Conservation (phyloP, 2,329 filamentous ascomycete genomes). For the Colletotrichum sp. region DNA sequence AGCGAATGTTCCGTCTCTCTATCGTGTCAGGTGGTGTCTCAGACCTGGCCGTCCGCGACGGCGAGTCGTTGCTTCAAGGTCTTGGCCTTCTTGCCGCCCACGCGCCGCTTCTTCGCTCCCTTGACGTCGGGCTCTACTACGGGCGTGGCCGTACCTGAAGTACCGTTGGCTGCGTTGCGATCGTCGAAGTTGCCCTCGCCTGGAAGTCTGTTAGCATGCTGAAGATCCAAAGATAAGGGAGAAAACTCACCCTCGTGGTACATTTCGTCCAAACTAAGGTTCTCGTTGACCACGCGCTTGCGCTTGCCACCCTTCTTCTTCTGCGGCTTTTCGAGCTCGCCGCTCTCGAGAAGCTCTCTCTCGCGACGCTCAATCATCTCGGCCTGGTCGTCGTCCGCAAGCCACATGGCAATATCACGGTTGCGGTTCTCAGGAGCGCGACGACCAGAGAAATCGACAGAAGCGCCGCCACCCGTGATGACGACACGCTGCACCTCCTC, state of each 20-base stretch:
- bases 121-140: constrained; percentile 57
- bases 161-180: constrained; percentile 18
- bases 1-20: not conserved
- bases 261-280: constrained; percentile 88
- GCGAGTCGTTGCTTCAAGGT: constrained; percentile 72
- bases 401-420: constrained; percentile 98
- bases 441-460: constrained; percentile 96
- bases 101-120: constrained; percentile 57
- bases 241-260: constrained; percentile 91
- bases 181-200: constrained; percentile 98
- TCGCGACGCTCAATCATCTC: constrained; percentile 93
- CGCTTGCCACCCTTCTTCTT: constrained; percentile 64
- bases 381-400: constrained; percentile 95
- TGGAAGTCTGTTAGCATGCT: constrained; percentile 44
- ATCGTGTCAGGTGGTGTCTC: not conserved
- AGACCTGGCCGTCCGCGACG: constrained; percentile 66
- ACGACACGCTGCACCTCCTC: constrained; percentile 98
- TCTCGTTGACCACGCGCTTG: constrained; percentile 54
- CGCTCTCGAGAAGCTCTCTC: constrained; percentile 80
- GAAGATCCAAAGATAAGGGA: accelerated
- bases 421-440: constrained; percentile 88
- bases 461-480: constrained; percentile 88
- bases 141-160: constrained; percentile 84
- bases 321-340: constrained; percentile 62
- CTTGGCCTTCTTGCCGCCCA: constrained; percentile 66